Evolutionary conservation across 768 basidiomycete genomes (phyloP).

Genomic region (Boletus subparvulus): DNA sequence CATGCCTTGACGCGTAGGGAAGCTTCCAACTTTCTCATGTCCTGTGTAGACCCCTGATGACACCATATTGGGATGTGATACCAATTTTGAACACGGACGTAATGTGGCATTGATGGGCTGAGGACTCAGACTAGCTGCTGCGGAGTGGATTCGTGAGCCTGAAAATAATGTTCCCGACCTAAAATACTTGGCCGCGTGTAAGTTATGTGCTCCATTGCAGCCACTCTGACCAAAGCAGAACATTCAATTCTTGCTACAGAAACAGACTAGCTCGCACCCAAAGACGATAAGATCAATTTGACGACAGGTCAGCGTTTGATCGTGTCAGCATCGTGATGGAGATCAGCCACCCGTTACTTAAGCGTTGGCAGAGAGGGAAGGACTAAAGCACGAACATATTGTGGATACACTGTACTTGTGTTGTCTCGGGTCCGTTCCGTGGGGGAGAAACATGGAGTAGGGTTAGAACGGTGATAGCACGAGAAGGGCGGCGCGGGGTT

Average conservation of each 20-base stretch:
- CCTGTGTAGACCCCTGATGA: background rate
- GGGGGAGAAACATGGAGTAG: background rate
- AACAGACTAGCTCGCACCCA: background rate
- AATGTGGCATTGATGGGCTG: background rate
- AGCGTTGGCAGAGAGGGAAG: background rate
- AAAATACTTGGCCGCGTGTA: background rate
- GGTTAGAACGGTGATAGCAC: background rate
- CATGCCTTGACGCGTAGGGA: background rate
- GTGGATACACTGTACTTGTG: background rate
- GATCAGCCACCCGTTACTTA: background rate
- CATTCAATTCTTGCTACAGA: background rate
- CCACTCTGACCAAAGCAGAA: background rate
- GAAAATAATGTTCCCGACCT: background rate
- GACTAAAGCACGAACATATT: no score
- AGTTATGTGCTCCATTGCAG: no score
- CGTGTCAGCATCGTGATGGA: background rate
- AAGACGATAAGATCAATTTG: background rate
- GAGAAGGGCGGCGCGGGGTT: constrained; percentile 9
- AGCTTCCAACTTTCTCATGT: background rate
- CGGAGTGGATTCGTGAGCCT: background rate
- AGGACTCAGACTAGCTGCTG: background rate
- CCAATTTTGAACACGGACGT: background rate
- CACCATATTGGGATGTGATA: background rate
- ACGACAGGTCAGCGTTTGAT: background rate
- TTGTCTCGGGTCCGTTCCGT: background rate